Conservation (phyloP, 2,329 filamentous ascomycete genomes). For the Hypoxylon sp. region DNA sequence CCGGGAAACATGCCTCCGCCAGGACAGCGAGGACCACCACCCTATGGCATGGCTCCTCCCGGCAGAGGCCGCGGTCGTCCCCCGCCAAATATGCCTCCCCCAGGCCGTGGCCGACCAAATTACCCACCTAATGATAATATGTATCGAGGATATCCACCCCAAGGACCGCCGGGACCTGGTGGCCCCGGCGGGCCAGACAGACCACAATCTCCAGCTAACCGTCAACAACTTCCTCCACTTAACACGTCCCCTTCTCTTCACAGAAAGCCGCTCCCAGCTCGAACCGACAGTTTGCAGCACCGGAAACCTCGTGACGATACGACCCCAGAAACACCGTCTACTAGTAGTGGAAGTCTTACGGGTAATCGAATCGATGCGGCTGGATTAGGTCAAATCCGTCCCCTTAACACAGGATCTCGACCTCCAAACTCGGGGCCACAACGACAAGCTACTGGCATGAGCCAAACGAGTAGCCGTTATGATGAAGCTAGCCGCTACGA, state of each 20-base stretch:
- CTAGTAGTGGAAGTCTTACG: constrained; percentile 59
- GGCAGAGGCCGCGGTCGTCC: constrained; percentile 50
- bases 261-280: constrained; percentile 67
- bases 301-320: constrained; percentile 59
- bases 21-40: constrained; percentile 55
- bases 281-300: constrained; percentile 56
- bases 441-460: constrained; percentile 58
- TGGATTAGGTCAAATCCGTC: constrained; percentile 64
- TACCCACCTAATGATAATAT: constrained; percentile 50
- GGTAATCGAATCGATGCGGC: constrained; percentile 63
- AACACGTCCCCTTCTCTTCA: constrained; percentile 62
- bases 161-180: constrained; percentile 43
- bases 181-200: constrained; percentile 46
- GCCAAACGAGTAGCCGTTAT: constrained; percentile 60
- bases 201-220: constrained; percentile 44
- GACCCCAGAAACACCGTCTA: constrained; percentile 56
- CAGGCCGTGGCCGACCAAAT: constrained; percentile 50
- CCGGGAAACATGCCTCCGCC: constrained; percentile 45
- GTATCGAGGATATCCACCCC: constrained; percentile 47
- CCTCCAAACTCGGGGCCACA: constrained; percentile 36
- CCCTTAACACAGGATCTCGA: constrained; percentile 52
- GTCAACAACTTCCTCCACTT: constrained; percentile 48
- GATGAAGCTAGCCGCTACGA: constrained; percentile 64
- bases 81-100: constrained; percentile 49
- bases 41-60: constrained; percentile 48